A percentile compares a stretch with the other conserved stretches of the same genome.
Evolutionary conservation across 2,329 filamentous ascomycete genomes (phyloP).

Genomic region (Tympanopsis confertula): DNA sequence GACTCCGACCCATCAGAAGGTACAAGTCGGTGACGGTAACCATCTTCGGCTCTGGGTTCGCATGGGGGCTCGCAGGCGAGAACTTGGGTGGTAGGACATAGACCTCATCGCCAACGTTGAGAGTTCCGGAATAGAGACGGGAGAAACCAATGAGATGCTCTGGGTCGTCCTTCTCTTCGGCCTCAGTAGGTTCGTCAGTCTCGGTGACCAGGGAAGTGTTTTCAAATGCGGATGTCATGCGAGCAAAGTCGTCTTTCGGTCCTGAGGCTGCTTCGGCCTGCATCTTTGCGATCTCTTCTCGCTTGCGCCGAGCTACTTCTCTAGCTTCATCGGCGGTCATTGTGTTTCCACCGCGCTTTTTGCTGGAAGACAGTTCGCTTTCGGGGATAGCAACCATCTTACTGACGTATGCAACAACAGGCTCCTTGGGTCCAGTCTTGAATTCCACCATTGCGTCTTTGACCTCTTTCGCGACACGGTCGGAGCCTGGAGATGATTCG

Average conservation of each 20-base stretch:
- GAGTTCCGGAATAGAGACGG: constrained; percentile 78
- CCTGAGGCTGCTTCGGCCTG: constrained; percentile 28
- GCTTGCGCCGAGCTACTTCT: constrained; percentile 74
- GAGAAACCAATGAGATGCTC: constrained; percentile 94
- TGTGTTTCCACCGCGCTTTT: constrained; percentile 57
- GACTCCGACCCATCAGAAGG: constrained; percentile 83
- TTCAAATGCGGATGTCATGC: constrained; percentile 8
- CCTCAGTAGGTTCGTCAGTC: constrained; percentile 37
- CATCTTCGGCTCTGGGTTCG: constrained; percentile 63
- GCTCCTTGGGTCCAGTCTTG: constrained; percentile 56
- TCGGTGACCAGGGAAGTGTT: constrained; percentile 43
- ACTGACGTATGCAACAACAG: constrained; percentile 87
- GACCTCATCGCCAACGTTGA: constrained; percentile 79
- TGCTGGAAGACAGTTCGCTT: constrained; percentile 83
- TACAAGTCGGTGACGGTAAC: constrained; percentile 81
- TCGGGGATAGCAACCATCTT: constrained; percentile 96
- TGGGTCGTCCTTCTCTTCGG: constrained; percentile 49
- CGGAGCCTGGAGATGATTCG: constrained; percentile 65
- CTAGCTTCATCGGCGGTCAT: constrained; percentile 85
- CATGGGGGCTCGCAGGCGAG: constrained; percentile 66
- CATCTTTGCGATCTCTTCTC: constrained; percentile 73
- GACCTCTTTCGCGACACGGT: constrained; percentile 56
- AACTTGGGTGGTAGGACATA: constrained; percentile 92
- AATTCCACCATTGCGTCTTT: constrained; percentile 76
- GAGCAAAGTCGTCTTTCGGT: neutral